These are phyloP conservation scores for Penicillium egyptiacum DNA, from an alignment of 495 filamentous ascomycete genomes.

Conservation along the genomic window DNA sequence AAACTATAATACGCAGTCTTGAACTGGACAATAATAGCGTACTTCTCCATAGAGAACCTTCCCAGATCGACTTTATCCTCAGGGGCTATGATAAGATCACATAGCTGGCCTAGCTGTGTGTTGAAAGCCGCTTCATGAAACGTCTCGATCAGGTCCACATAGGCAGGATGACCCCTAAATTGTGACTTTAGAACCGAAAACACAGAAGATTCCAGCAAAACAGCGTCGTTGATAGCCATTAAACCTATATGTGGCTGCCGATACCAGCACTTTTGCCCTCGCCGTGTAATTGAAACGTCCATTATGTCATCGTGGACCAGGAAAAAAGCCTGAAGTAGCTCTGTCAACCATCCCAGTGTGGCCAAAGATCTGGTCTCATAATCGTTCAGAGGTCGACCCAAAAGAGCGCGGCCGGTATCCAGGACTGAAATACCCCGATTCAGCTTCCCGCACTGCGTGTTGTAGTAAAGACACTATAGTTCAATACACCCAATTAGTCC, in stretches of 20 bases:
- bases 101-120: conserved; percentile 82
- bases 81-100: conserved; percentile 68
- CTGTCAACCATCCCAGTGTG: conserved; percentile 82
- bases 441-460: background rate
- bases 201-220: conserved; percentile 78
- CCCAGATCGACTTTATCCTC: conserved; percentile 66
- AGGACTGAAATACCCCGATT: background rate
- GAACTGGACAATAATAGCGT: conserved; percentile 84
- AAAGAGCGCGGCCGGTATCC: background rate
- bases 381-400: background rate
- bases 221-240: conserved; percentile 88
- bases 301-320: conserved; percentile 94
- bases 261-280: conserved; percentile 88
- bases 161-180: conserved; percentile 71
- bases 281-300: conserved; percentile 69
- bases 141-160: conserved; percentile 76
- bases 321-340: conserved; percentile 88
- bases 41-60: conserved; percentile 79
- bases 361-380: background rate
- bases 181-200: conserved; percentile 77
- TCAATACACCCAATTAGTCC: background rate
- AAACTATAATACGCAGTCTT: conserved; percentile 96
- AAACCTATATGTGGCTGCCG: conserved; percentile 73
- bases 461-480: background rate
- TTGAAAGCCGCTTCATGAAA: conserved; percentile 81